phyloP scores from a whole-genome alignment of 2,329 filamentous ascomycete genomes.

The Bipolaris oryzae region DNA sequence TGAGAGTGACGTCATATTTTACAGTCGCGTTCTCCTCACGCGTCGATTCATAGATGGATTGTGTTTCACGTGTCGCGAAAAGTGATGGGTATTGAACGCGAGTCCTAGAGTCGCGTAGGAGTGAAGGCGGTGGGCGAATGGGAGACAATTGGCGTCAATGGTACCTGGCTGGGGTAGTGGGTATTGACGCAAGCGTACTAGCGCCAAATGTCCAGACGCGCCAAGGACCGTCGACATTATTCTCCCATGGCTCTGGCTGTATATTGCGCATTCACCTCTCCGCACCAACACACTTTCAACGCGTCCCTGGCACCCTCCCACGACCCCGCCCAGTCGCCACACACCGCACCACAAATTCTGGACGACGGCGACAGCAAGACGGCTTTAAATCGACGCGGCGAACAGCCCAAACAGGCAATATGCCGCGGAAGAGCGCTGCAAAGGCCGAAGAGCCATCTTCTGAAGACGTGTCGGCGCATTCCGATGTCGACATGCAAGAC shows the following conservation, averaged over 20 bases:
- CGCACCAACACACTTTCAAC: constrained; percentile 3
- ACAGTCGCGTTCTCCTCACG: too few species aligned
- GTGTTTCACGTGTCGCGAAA: too few species aligned
- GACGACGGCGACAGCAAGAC: neutral
- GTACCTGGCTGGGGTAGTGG: constrained; percentile 5
- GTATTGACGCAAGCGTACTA: constrained; percentile 5
- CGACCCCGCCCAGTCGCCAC: neutral
- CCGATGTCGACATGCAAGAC: constrained; percentile 49
- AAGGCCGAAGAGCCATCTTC: constrained; percentile 43
- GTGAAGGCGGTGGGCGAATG: neutral
- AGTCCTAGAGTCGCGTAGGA: constrained; percentile 1
- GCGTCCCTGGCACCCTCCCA: constrained; percentile 6
- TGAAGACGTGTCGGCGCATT: constrained; percentile 46
- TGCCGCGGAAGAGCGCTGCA: constrained; percentile 48
- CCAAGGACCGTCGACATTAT: constrained; percentile 15
- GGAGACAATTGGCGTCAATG: neutral
- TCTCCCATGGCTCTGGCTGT: constrained; percentile 7
- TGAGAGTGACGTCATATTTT: too few species aligned
- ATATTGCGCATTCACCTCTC: constrained; percentile 7
- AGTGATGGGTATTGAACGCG: too few species aligned
- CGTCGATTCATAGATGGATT: too few species aligned
- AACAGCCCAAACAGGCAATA: constrained; percentile 46
- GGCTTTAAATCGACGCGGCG: constrained; percentile 30
- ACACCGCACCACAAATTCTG: neutral
- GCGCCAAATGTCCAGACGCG: constrained; percentile 12